Conservation (phyloP, 768 basidiomycete genomes). For the Kondoa subrosea region DNA sequence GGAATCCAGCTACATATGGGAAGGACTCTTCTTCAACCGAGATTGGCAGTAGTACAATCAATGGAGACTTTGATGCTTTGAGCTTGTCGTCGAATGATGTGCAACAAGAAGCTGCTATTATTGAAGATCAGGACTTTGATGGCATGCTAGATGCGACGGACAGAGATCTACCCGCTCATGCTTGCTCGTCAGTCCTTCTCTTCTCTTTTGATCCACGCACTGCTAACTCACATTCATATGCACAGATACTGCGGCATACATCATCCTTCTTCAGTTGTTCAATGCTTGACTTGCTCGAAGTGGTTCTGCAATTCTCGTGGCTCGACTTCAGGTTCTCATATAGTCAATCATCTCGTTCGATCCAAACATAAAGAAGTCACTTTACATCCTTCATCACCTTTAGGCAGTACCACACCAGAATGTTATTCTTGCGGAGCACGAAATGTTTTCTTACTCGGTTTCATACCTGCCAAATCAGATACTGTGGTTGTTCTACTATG, state of each 20-base stretch:
- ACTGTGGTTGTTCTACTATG: conserved; percentile 95
- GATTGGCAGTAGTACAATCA: too few species aligned
- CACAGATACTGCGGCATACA: conserved; percentile 92
- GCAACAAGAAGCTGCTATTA: neutral
- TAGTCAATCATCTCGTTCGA: conserved; percentile 96
- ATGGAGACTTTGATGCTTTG: too few species aligned
- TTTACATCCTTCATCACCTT: conserved; percentile 78
- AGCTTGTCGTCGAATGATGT: neutral
- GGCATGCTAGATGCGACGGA: conserved; percentile 58
- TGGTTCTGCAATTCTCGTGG: conserved; percentile 99
- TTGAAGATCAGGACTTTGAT: conserved; percentile 65
- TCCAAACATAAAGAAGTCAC: conserved; percentile 99
- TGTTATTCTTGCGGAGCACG: conserved; percentile 99
- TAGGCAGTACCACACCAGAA: conserved; percentile 94
- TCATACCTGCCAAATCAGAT: conserved; percentile 97
- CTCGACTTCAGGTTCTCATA: conserved; percentile 84
- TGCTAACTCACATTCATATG: neutral
- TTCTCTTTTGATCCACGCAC: neutral
- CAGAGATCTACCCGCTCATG: conserved; percentile 77
- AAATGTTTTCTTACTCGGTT: conserved; percentile 98
- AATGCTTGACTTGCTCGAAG: conserved; percentile 75
- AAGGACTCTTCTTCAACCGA: too few species aligned
- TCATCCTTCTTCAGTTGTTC: conserved; percentile 90
- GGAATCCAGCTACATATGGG: too few species aligned
- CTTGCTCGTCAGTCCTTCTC: conserved; percentile 58